phyloP scores from a whole-genome alignment of 1,139 yeast species.

The Petasospora fabianii region DNA sequence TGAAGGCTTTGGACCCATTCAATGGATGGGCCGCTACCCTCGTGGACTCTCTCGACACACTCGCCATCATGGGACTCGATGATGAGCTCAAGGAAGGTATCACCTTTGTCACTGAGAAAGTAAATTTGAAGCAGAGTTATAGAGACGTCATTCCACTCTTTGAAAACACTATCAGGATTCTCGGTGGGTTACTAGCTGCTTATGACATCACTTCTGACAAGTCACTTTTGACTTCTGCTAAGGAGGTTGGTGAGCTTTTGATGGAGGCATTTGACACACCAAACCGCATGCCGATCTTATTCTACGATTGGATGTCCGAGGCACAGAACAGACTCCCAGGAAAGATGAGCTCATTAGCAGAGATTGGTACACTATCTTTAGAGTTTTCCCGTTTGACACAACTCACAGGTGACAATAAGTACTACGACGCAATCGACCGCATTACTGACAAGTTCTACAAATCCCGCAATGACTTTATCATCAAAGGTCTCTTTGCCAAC shows the following conservation, averaged over 20 bases:
- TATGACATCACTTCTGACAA: slow-evolving; percentile 60
- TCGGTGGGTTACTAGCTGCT: slow-evolving; percentile 72
- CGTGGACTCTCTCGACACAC: slow-evolving; percentile 69
- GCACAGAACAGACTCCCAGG: slow-evolving; percentile 46
- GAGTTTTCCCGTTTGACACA: slow-evolving; percentile 69
- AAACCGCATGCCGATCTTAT: slow-evolving; percentile 65
- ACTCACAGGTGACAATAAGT: slow-evolving; percentile 55
- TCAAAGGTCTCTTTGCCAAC: slow-evolving; percentile 42
- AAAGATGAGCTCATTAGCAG: slow-evolving; percentile 54
- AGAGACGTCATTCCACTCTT: slow-evolving; percentile 55
- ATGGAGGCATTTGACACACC: slow-evolving; percentile 68
- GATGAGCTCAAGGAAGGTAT: slow-evolving; percentile 53
- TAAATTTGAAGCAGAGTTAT: slow-evolving; percentile 47
- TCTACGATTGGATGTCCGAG: slow-evolving; percentile 51
- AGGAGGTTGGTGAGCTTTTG: slow-evolving; percentile 61
- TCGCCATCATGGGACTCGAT: slow-evolving; percentile 56
- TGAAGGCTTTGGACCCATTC: slow-evolving; percentile 35
- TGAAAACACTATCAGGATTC: slow-evolving; percentile 65
- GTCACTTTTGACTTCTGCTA: slow-evolving; percentile 52
- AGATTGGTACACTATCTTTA: slow-evolving; percentile 62
- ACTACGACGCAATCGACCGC: slow-evolving; percentile 43
- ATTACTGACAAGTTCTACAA: slow-evolving; percentile 38
- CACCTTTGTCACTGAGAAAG: slow-evolving; percentile 40
- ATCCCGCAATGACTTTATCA: slow-evolving; percentile 31
- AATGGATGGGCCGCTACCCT: slow-evolving; percentile 49